Conservation (phyloP, 225 moss, liverwort and hornwort genomes). For the Rhytidiadelphus loreus region DNA sequence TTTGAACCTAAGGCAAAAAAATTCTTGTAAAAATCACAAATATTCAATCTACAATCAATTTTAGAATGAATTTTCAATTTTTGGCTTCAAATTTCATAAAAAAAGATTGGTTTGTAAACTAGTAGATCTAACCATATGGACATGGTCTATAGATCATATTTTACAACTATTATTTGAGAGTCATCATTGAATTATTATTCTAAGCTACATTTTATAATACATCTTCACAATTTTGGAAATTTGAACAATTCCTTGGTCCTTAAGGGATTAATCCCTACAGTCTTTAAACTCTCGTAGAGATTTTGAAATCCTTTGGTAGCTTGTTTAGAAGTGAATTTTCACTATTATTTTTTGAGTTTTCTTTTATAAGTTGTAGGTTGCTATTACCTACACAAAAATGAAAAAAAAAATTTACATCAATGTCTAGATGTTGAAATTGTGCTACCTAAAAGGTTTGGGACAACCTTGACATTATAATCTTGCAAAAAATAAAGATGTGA, state of each 20-base stretch:
- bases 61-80: too few relatives aligned
- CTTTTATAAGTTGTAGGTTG: neutral
- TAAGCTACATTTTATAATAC: too few relatives aligned
- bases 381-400: neutral
- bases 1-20: too few relatives aligned
- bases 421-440: neutral
- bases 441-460: fast-evolving
- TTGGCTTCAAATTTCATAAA: too few relatives aligned
- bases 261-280: fast-evolving
- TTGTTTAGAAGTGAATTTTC: neutral
- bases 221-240: too few relatives aligned
- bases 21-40: too few relatives aligned
- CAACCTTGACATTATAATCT: neutral
- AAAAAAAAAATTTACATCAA: neutral
- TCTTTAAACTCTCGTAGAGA: neutral
- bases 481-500: neutral
- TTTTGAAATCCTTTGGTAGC: neutral
- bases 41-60: too few relatives aligned
- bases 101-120: too few relatives aligned
- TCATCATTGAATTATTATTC: too few relatives aligned
- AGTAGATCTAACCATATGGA: too few relatives aligned
- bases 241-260: neutral
- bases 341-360: neutral
- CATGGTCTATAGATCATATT: too few relatives aligned
- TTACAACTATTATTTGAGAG: too few relatives aligned